phyloP scores from a whole-genome alignment of 1,139 yeast species.

The Yarrowia galli region DNA sequence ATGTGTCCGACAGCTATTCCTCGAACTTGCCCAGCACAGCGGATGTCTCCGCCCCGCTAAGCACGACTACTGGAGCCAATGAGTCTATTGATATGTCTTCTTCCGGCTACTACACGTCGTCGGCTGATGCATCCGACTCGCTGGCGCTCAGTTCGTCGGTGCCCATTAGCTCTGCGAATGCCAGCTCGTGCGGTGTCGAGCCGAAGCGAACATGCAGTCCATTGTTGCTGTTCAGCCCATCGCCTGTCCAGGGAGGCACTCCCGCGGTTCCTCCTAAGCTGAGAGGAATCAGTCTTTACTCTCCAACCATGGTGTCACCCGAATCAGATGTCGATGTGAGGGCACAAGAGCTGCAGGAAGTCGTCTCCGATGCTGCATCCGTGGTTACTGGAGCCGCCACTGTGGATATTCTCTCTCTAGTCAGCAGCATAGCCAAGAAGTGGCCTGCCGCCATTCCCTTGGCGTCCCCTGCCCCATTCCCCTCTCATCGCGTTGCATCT shows the following conservation, averaged over 20 bases:
- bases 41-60: constrained; percentile 1
- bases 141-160: background rate
- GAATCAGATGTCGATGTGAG: background rate
- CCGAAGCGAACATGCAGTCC: constrained; percentile 8
- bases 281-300: constrained; percentile 6
- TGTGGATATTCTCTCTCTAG: background rate
- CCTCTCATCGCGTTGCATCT: constrained; percentile 3
- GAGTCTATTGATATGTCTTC: constrained; percentile 2
- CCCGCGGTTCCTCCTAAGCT: constrained; percentile 4
- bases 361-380: background rate
- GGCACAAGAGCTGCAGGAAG: background rate
- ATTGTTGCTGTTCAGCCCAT: background rate
- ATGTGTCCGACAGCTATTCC: background rate
- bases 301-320: constrained; percentile 15
- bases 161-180: background rate
- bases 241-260: background rate
- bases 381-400: background rate
- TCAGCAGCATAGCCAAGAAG: background rate
- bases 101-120: constrained; percentile 1
- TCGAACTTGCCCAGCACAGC: background rate
- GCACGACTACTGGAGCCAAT: background rate
- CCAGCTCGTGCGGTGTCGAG: background rate
- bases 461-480: constrained; percentile 20
- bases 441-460: background rate
- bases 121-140: constrained; percentile 8